Base-by-base conservation (phyloP, 495 filamentous ascomycete genomes). In the Daldinia vernicosa region DNA sequence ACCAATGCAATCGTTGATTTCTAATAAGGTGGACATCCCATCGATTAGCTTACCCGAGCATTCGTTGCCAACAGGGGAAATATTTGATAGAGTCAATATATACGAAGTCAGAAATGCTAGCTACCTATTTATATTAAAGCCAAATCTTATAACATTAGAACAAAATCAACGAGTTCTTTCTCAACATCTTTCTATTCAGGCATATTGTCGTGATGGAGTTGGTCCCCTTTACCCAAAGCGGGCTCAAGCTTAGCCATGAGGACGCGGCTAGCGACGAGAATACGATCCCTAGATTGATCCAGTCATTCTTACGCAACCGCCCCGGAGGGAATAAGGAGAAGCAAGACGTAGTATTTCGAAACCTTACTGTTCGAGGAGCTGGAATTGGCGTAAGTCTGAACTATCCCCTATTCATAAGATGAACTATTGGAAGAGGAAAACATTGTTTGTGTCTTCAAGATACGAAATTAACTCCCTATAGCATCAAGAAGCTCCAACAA, bases 401-500 rank as follows among this genome's bases (percentile, higher is more conserved):
- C 6, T 40, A 3, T 35, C 14, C 32, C 11, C 32, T 3, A 1
- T 14, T 11, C 11, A 35, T 9, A 35, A 14, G 30, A 11, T 33
- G 32, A 35, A 35, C 11, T 4, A 35, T 35, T 14, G 3, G 9
- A 35, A 12, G 30, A 35, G 4, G 30, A 35, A 35, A 35, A 12
- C 9, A 35, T 35, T 14, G 1, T 12, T 35, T 11, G 9, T 33
- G 32, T 1, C 12, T 11, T 11, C 8, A 33, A 33, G 32, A 33
- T 11, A 35, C 6, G 2, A 3, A 14, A 35, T 35, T 45, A 26
- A 15, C 9, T 50, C 26, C 4, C 0, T 26, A 50, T 54, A 63
- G 60, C 52, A 53, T 19, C 52, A 65, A 50, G 28, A 24, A 33
- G 52, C 62, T 0, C 62, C 53, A 35, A 65, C 51, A 8, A 37